Conservation (phyloP, 2,329 filamentous ascomycete species). For the Nannizziopsis barbatae region DNA sequence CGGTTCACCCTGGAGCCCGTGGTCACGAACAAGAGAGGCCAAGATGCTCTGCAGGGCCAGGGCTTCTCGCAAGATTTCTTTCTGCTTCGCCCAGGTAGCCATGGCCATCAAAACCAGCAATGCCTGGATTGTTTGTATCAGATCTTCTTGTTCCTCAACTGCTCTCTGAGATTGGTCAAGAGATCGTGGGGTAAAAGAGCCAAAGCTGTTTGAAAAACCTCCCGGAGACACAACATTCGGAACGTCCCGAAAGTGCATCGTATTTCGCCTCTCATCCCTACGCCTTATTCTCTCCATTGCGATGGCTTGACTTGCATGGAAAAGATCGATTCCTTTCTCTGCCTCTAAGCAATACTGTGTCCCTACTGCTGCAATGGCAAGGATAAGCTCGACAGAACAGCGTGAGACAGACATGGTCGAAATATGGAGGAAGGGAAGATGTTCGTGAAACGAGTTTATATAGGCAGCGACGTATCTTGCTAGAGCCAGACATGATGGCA, state of each 20-base stretch:
- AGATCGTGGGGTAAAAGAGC: slow-evolving; percentile 32
- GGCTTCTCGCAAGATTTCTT: slow-evolving; percentile 45
- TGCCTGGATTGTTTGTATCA: slow-evolving; percentile 17
- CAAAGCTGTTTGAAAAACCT: slow-evolving; percentile 12
- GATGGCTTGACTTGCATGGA: slow-evolving; percentile 46
- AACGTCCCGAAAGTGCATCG: slow-evolving; percentile 29
- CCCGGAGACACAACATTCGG: slow-evolving; percentile 28
- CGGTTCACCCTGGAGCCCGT: slow-evolving; percentile 34
- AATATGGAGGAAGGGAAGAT: slow-evolving; percentile 42
- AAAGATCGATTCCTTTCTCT: slow-evolving; percentile 44
- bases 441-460: slow-evolving; percentile 41
- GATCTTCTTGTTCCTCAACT: slow-evolving; percentile 15
- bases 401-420: slow-evolving; percentile 38
- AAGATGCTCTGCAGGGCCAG: slow-evolving; percentile 47
- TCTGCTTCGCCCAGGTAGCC: slow-evolving; percentile 49
- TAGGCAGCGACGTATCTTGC: slow-evolving; percentile 41
- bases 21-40: slow-evolving; percentile 45
- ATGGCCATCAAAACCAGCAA: slow-evolving; percentile 47
- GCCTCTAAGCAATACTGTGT: slow-evolving; percentile 41
- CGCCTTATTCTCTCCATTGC: slow-evolving; percentile 42
- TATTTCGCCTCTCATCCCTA: slow-evolving; percentile 35
- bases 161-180: slow-evolving; percentile 24
- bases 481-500: slow-evolving; percentile 39
- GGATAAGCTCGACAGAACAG: slow-evolving; percentile 38
- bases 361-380: slow-evolving; percentile 42